These are phyloP conservation scores for Carpinus viminea DNA, from an alignment of 306 rosid species.

Conservation along the genomic window DNA sequence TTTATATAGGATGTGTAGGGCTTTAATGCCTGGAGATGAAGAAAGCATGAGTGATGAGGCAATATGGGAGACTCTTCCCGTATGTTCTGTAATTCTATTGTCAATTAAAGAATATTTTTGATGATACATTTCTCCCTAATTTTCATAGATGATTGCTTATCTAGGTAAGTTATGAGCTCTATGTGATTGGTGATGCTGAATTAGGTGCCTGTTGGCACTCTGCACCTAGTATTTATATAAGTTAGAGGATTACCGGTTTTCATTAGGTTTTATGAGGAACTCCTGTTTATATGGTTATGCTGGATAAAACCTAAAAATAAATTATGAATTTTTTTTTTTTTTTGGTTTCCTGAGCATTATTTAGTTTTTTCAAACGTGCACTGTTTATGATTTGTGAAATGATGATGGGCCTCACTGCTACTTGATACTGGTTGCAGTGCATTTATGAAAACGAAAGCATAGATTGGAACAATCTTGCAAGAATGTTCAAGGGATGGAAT, in stretches of 20 bases:
- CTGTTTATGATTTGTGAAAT: background rate
- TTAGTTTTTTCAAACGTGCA: background rate
- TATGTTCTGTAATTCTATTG: slow-evolving; percentile 50
- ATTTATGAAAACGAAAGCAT: background rate
- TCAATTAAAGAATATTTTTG: slow-evolving; percentile 25
- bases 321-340: too few relatives aligned
- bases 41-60: slow-evolving; percentile 83
- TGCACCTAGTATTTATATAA: background rate
- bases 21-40: slow-evolving; percentile 93
- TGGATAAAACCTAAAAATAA: background rate
- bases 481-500: background rate
- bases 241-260: background rate
- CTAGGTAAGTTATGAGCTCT: background rate
- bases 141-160: slow-evolving; percentile 1
- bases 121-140: slow-evolving; percentile 15
- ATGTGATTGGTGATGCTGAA: background rate
- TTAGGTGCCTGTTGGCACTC: background rate
- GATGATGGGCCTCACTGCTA: background rate
- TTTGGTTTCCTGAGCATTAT: too few relatives aligned
- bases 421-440: slow-evolving; percentile 2
- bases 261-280: background rate
- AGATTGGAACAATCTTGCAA: background rate
- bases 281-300: background rate
- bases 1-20: slow-evolving; percentile 80
- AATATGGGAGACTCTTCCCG: slow-evolving; percentile 98